Evolutionary conservation across 2,329 filamentous ascomycete species (phyloP), one percentile per base, ranked within the genome.

Genomic region (Apiospora malaysiana): DNA sequence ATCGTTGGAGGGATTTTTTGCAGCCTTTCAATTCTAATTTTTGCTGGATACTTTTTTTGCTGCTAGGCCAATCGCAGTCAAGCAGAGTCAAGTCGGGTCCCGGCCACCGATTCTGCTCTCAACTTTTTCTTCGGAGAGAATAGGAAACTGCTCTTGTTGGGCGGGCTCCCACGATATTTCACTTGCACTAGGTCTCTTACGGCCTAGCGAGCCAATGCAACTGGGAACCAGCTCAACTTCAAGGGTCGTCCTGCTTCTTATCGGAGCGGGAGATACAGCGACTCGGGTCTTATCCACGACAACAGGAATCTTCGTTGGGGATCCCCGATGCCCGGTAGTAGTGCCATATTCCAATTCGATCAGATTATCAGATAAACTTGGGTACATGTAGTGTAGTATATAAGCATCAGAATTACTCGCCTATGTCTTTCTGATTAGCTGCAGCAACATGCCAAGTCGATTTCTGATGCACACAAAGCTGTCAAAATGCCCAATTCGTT

Each of bases 81-180:
- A 63, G 56, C 56, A 63, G 37, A 63, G 56, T 32, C 56, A 63
- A 63, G 27, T 63, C 56, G 37, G 56, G 56, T 63, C 56, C 56
- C 32, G 56, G n/a, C 67, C 42, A 45, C 42, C 42, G 42, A 45
- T 40, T 49, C 51, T 45, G 66, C 46, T 37, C 67, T 68, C 67
- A 68, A 68, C 67, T 68, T 68, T 68, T 68, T 68, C 46, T 25
- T 68, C 67, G 67, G 67, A 37, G 67, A 68, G 67, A 68, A 40
- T 49, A 68, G 67, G 67, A 68, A 68, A 25, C 46, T 14, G n/a
- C 47, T 46, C 67, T 68, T 68, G 67, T 68, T 68, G 67, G 67
- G 67, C 56, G 37, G 37, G 27, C 32, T 47, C 45, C 56, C 32
- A 63, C 49, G 51, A 59, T 59, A 59, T 63, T 32, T 40, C 56